Conservation (phyloP, 768 basidiomycete species). For the Phaeotremella fagi region DNA sequence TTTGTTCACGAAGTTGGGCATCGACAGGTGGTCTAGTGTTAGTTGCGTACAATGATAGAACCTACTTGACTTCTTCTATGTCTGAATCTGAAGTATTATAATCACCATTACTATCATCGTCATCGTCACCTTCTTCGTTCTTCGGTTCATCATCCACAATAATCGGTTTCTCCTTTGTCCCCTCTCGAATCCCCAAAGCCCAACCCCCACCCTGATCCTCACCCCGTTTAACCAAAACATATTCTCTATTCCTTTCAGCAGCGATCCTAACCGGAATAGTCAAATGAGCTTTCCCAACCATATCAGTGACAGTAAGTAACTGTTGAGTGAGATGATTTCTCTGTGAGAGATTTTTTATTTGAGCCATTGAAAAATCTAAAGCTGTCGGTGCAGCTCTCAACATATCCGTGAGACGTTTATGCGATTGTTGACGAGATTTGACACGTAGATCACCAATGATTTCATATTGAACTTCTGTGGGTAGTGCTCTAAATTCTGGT, state of each 20-base stretch:
- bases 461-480: conserved; percentile 96
- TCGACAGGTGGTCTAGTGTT: conserved; percentile 12
- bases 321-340: conserved; percentile 90
- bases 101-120: too few species aligned
- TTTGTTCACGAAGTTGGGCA: conserved; percentile 34
- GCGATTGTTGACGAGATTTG: conserved; percentile 90
- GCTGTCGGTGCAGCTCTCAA: conserved; percentile 69
- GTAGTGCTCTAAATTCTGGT: conserved; percentile 81
- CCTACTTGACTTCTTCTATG: conserved; percentile 22
- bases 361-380: conserved; percentile 92
- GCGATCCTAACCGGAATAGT: conserved; percentile 91
- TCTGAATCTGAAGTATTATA: too few species aligned
- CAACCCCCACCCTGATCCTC: conserved; percentile 76
- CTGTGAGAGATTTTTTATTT: conserved; percentile 83
- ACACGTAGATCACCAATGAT: conserved; percentile 92
- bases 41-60: not conserved
- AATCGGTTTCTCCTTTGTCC: conserved; percentile 79
- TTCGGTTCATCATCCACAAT: conserved; percentile 65
- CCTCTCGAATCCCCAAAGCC: conserved; percentile 87
- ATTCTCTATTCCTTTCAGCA: conserved; percentile 88
- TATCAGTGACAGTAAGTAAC: conserved; percentile 83
- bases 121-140: conserved; percentile 36
- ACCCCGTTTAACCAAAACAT: conserved; percentile 90
- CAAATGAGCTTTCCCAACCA: conserved; percentile 75
- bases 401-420: conserved; percentile 88